phyloP scores from a whole-genome alignment of 2,329 filamentous ascomycete species.

The Venturia carpophila region DNA sequence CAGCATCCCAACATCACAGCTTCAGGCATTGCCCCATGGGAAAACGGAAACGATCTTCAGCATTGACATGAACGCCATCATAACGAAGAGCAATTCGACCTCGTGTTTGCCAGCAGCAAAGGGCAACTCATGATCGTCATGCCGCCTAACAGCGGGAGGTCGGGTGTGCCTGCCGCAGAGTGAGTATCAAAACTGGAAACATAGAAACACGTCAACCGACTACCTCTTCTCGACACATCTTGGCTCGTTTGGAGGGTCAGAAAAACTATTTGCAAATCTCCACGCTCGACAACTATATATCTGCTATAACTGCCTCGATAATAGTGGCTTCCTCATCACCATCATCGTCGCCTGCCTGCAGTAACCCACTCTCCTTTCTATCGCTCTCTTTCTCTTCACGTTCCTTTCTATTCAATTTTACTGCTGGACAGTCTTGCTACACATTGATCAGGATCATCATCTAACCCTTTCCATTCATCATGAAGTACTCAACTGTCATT shows the following conservation, averaged over 20 bases:
- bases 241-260: conserved; percentile 13
- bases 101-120: background rate
- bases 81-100: background rate
- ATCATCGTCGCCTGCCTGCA: conserved; percentile 15
- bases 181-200: conserved; percentile 17
- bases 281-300: conserved; percentile 11
- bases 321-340: conserved; percentile 2
- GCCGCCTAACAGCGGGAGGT: conserved; percentile 1
- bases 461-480: conserved; percentile 11
- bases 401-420: conserved; percentile 15
- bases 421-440: conserved; percentile 17
- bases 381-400: conserved; percentile 13
- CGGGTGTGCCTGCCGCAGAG: conserved; percentile 5
- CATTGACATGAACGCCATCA: conserved; percentile 7
- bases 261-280: conserved; percentile 8
- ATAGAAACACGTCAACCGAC: conserved; percentile 17
- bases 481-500: conserved; percentile 16
- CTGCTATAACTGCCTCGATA: background rate
- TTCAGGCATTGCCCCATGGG: conserved; percentile 5
- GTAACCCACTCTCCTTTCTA: background rate
- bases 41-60: background rate
- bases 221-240: conserved; percentile 10
- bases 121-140: background rate
- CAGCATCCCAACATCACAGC: background rate
- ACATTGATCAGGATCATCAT: conserved; percentile 10